Conservation (phyloP, 2,329 filamentous ascomycete genomes). For the Pleoardoris graminearum region DNA sequence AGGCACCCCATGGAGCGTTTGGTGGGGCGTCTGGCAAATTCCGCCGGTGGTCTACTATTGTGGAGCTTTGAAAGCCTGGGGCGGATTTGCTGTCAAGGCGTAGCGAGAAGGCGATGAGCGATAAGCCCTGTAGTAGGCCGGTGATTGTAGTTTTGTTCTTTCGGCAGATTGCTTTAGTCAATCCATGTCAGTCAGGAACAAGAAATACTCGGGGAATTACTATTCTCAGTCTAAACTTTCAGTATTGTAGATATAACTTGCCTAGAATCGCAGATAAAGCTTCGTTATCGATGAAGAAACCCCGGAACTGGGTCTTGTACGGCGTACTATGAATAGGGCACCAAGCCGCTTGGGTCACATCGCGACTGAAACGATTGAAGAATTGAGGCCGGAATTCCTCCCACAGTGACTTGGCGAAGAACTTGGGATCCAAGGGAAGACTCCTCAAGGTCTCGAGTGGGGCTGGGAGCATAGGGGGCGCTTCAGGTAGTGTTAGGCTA, state of each 20-base stretch:
- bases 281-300: constrained; percentile 17
- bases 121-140: constrained; percentile 21
- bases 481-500: constrained; percentile 27
- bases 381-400: constrained; percentile 17
- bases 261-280: constrained; percentile 18
- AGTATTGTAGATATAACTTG: too few relatives aligned
- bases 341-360: constrained; percentile 18
- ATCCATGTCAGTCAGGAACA: too few relatives aligned
- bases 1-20: constrained; percentile 18
- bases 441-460: constrained; percentile 28
- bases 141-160: constrained; percentile 27
- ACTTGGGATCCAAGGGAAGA: constrained; percentile 20
- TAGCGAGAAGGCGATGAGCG: constrained; percentile 22
- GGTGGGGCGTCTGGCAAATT: constrained; percentile 20
- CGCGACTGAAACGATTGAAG: constrained; percentile 14
- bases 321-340: constrained; percentile 15
- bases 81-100: constrained; percentile 17
- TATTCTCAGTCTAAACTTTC: too few relatives aligned
- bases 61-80: constrained; percentile 23
- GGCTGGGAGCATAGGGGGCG: constrained; percentile 26
- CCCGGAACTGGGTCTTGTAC: constrained; percentile 20
- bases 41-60: constrained; percentile 23
- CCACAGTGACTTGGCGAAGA: constrained; percentile 15
- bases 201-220: too few relatives aligned
- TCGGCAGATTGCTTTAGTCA: constrained; percentile 23